Evolutionary conservation across 768 basidiomycete genomes (phyloP).

Genomic region (Pulveroboletus sp.): DNA sequence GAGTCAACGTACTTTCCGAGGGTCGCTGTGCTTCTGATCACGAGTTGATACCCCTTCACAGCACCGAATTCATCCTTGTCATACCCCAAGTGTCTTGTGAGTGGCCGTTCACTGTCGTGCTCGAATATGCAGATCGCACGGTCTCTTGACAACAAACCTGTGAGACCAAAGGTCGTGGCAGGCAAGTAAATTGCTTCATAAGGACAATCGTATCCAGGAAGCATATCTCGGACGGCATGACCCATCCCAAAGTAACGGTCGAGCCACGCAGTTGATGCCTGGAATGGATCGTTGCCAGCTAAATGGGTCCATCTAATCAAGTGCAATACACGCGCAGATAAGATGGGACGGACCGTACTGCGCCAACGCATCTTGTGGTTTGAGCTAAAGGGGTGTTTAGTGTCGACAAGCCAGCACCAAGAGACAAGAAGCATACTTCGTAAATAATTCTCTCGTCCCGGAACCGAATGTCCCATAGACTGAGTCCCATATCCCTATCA

Average conservation of each 20-base stretch:
- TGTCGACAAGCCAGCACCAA: background rate
- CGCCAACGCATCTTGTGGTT: slow-evolving; percentile 59
- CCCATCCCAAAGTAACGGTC: slow-evolving; percentile 67
- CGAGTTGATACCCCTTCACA: slow-evolving; percentile 54
- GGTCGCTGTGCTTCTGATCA: slow-evolving; percentile 53
- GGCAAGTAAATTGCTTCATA: slow-evolving; percentile 56
- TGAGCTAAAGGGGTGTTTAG: slow-evolving; percentile 33
- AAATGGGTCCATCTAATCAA: background rate
- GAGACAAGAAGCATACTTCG: slow-evolving; percentile 33
- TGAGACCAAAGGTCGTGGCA: slow-evolving; percentile 45
- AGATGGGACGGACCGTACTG: slow-evolving; percentile 42
- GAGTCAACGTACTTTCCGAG: slow-evolving; percentile 52
- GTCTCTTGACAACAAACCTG: slow-evolving; percentile 42
- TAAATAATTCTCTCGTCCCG: slow-evolving; percentile 57
- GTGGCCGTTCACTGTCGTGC: slow-evolving; percentile 51
- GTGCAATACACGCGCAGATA: background rate
- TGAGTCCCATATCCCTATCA: slow-evolving; percentile 62
- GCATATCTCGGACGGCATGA: slow-evolving; percentile 47
- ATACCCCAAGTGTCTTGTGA: slow-evolving; percentile 55
- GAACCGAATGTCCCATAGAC: slow-evolving; percentile 57
- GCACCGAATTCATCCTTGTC: slow-evolving; percentile 53
- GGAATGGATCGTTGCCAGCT: slow-evolving; percentile 61
- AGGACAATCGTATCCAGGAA: slow-evolving; percentile 67
- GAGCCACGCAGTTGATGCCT: slow-evolving; percentile 57
- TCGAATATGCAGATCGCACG: slow-evolving; percentile 64